These are phyloP conservation scores for Rubus parviflorus DNA, from an alignment of 306 rosid species.

Conservation along the genomic window DNA sequence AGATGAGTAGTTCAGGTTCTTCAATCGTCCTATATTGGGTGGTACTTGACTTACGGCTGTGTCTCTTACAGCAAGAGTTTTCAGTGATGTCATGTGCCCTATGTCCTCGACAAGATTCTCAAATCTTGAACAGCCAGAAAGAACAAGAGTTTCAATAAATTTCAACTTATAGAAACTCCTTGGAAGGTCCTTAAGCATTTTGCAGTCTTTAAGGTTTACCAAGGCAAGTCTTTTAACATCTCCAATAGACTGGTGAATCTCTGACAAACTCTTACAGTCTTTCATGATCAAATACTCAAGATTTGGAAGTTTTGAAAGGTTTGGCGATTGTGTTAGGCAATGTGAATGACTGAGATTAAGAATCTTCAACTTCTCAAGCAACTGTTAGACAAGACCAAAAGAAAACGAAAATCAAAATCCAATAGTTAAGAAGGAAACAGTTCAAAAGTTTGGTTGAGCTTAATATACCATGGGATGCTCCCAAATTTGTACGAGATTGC, in stretches of 20 bases:
- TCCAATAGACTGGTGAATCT: slow-evolving; percentile 24
- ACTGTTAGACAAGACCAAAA: slow-evolving; percentile 10
- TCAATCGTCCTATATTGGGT: slow-evolving; percentile 15
- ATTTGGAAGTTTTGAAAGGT: slow-evolving; percentile 38
- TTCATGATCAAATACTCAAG: slow-evolving; percentile 33
- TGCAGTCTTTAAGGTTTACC: slow-evolving; percentile 34
- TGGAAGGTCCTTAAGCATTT: slow-evolving; percentile 25
- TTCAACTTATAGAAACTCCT: slow-evolving; percentile 25
- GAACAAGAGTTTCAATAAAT: slow-evolving; percentile 33
- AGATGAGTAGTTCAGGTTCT: slow-evolving; percentile 34
- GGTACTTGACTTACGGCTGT: slow-evolving; percentile 38
- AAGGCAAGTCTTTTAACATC: slow-evolving; percentile 15
- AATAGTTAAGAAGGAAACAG: background rate
- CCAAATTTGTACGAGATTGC: too few relatives aligned
- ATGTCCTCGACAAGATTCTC: slow-evolving; percentile 30
- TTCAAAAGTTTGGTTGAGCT: background rate
- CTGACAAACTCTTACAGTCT: slow-evolving; percentile 22
- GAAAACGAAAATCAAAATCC: background rate
- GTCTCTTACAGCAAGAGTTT: slow-evolving; percentile 32
- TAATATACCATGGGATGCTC: background rate
- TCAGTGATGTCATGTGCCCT: slow-evolving; percentile 42
- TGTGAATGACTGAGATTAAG: slow-evolving; percentile 44
- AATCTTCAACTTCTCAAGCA: slow-evolving; percentile 25
- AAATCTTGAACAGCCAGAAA: slow-evolving; percentile 43
- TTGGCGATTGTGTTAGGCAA: slow-evolving; percentile 26